Evolutionary conservation across 2,329 filamentous ascomycete species (phyloP).

Genomic region (Fusarium agapanthi): DNA sequence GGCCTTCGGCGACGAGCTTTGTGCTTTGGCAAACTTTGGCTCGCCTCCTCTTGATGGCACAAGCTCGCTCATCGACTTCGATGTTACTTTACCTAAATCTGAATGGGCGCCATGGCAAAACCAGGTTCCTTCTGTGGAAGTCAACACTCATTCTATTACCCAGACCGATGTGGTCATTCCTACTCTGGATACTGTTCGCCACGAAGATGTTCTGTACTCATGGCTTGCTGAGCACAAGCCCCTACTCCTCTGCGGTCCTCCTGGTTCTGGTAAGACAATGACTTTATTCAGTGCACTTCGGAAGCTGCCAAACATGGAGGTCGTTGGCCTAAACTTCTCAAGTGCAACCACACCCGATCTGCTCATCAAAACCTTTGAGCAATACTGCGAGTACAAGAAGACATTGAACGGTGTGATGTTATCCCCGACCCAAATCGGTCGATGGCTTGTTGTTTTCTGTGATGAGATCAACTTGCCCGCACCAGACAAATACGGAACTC

Average conservation of each 20-base stretch:
- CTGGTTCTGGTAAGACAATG: slow-evolving; percentile 99
- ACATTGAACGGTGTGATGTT: slow-evolving; percentile 95
- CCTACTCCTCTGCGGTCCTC: slow-evolving; percentile 92
- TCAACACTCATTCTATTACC: slow-evolving; percentile 97
- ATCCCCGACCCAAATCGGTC: slow-evolving; percentile 93
- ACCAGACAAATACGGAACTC: slow-evolving; percentile 96
- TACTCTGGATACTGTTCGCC: slow-evolving; percentile 94
- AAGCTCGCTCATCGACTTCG: slow-evolving; percentile 93
- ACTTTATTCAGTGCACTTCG: slow-evolving; percentile 96
- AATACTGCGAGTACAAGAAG: slow-evolving; percentile 99
- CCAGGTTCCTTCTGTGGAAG: slow-evolving; percentile 91
- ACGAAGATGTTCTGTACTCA: slow-evolving; percentile 99
- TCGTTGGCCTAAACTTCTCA: slow-evolving; percentile 98
- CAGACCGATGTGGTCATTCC: slow-evolving; percentile 99
- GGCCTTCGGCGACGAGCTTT: slow-evolving; percentile 84
- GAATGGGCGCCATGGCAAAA: slow-evolving; percentile 96
- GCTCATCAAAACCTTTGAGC: slow-evolving; percentile 98
- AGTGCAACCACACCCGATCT: slow-evolving; percentile 98
- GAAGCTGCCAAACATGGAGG: slow-evolving; percentile 98
- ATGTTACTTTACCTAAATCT: slow-evolving; percentile 84
- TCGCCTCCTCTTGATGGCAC: slow-evolving; percentile 80
- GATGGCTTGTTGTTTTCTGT: slow-evolving; percentile 98
- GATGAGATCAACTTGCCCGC: slow-evolving; percentile 99
- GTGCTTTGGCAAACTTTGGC: slow-evolving; percentile 84
- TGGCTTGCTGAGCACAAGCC: slow-evolving; percentile 99